Evolutionary conservation across 2,329 filamentous ascomycete species (phyloP).

Genomic region (Helminthosporium solani): DNA sequence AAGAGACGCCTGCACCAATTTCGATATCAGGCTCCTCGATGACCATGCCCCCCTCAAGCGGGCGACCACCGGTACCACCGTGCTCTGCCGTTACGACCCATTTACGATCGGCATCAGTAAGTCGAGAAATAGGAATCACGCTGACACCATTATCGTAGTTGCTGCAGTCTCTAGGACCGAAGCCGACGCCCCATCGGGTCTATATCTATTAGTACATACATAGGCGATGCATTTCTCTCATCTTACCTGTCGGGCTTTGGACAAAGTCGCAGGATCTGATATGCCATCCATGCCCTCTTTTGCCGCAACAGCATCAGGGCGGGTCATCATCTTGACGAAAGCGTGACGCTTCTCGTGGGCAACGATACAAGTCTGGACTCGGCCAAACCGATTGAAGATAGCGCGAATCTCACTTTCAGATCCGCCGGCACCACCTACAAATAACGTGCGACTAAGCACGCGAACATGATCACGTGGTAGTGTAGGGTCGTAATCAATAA

Average conservation of each 20-base stretch:
- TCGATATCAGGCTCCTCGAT: conserved; percentile 98
- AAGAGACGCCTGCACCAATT: conserved; percentile 94
- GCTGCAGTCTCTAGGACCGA: conserved; percentile 94
- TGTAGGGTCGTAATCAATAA: conserved; percentile 74
- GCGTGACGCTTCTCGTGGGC: conserved; percentile 98
- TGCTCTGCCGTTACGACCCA: conserved; percentile 95
- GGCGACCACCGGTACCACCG: conserved; percentile 82
- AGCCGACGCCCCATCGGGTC: conserved; percentile 97
- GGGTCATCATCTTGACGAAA: conserved; percentile 97
- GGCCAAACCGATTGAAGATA: conserved; percentile 78
- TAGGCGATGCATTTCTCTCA: neutral
- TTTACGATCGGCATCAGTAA: conserved; percentile 95
- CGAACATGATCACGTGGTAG: conserved; percentile 73
- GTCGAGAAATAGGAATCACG: conserved; percentile 84
- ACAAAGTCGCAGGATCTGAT: conserved; percentile 69
- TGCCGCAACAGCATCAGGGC: conserved; percentile 77
- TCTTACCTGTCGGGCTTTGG: conserved; percentile 53
- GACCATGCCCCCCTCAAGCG: conserved; percentile 79
- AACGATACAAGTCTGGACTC: conserved; percentile 95
- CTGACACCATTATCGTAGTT: conserved; percentile 92
- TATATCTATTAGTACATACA: conserved; percentile 43
- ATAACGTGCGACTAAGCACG: conserved; percentile 91
- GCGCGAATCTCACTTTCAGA: conserved; percentile 78
- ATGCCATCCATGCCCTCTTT: conserved; percentile 85
- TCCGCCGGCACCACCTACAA: conserved; percentile 81